phyloP scores from a whole-genome alignment of 2,329 filamentous ascomycete species.

The Sporothrix brasiliensis region DNA sequence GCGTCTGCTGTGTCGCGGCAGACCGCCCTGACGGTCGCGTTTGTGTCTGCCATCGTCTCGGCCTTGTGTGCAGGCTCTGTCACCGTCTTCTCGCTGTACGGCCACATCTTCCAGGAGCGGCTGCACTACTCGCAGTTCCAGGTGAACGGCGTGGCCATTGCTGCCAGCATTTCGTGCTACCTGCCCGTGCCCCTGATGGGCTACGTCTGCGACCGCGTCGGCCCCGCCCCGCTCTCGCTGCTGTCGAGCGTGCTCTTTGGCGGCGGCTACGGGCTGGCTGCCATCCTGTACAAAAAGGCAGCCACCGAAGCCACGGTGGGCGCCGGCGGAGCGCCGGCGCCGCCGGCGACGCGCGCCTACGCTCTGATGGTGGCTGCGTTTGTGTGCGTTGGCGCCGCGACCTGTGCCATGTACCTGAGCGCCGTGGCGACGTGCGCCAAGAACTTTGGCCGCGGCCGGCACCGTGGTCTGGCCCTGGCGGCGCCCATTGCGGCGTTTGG shows the following conservation, averaged over 20 bases:
- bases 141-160: slow-evolving; percentile 87
- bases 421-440: slow-evolving; percentile 96
- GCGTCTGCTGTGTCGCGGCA: slow-evolving; percentile 39
- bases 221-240: slow-evolving; percentile 75
- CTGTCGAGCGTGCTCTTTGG: slow-evolving; percentile 75
- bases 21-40: slow-evolving; percentile 51
- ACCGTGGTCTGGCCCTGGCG: slow-evolving; percentile 86
- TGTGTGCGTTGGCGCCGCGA: slow-evolving; percentile 77
- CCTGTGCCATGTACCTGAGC: slow-evolving; percentile 84
- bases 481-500: slow-evolving; percentile 91
- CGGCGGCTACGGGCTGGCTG: slow-evolving; percentile 79
- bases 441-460: slow-evolving; percentile 89
- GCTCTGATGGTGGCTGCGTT: slow-evolving; percentile 85
- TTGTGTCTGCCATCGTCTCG: slow-evolving; percentile 57
- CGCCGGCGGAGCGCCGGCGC: slow-evolving; percentile 26
- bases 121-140: slow-evolving; percentile 88
- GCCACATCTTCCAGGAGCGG: slow-evolving; percentile 81
- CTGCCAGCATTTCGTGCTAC: slow-evolving; percentile 86
- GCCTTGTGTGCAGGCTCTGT: slow-evolving; percentile 86
- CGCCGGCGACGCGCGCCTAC: slow-evolving; percentile 63
- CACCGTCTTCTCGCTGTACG: slow-evolving; percentile 92
- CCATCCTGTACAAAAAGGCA: slow-evolving; percentile 67
- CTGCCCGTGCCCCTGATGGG: slow-evolving; percentile 88
- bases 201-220: slow-evolving; percentile 86
- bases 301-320: slow-evolving; percentile 43